Evolutionary conservation across 257 asterid species (phyloP), one percentile per base, ranked within the genome.

Genomic region (Buddleja alternifolia): DNA sequence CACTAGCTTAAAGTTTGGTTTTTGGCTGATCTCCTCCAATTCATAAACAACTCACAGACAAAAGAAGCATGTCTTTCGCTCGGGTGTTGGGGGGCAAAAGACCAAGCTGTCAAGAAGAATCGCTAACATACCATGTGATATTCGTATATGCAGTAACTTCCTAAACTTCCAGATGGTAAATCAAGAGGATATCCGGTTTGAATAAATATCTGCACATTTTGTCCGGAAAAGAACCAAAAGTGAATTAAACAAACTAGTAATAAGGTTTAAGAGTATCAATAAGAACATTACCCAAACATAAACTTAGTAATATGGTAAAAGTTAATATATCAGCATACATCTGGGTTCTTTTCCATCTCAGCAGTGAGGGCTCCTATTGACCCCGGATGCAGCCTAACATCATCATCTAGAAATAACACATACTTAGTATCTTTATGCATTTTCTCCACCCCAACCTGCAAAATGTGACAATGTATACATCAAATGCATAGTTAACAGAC

Each of bases 181-280:
- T 94, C 99, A 77, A 94, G 99, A 63, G 99, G 99, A 67, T 94
- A 94, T 69, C 99, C 99, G 53, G 99, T 94, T 78, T 94, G 99
- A 82, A 94, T 94, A 75, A 94, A 94, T 77, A 94, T 94, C 99
- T 94, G 95, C 78, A 76, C 45, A 56, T 21, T 69, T 74, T 77
- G 12, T 10, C 76, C 46, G 65, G 21, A 44, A 65, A 50, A 66
- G 17, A 65, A 50, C 47, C 41, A 46, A 70, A 39, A 61, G 53
- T 40, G 56, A 69, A 47, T 60, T 40, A 63, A 55, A 73, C 48
- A 70, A 58, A 69, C 69, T 67, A 51, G 64, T 15, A 42, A 46
- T 56, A 50, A 63, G 39, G 53, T 55, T 67, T 11, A 57, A 29
- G 63, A 55, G 42, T 70, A 67, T 55, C 32, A 63, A 25, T 53